Conservation (phyloP, 2,329 filamentous ascomycete species). For the Knufia petricola region DNA sequence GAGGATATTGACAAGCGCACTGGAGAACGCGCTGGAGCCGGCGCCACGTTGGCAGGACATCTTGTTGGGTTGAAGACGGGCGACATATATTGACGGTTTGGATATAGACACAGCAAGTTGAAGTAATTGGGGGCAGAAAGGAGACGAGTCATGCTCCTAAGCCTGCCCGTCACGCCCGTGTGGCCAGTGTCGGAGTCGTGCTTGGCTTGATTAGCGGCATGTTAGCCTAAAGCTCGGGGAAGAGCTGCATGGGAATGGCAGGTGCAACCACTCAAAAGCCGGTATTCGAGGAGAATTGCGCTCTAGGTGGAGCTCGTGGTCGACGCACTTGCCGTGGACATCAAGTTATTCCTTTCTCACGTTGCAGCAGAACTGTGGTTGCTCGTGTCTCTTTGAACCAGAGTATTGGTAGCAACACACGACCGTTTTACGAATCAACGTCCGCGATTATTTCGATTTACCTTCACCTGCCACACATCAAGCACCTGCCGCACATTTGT, state of each 20-base stretch:
- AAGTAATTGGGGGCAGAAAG: too few species aligned
- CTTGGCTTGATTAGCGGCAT: not conserved
- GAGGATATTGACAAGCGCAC: slow-evolving; percentile 17
- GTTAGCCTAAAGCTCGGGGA: not conserved
- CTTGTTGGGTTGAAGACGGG: slow-evolving; percentile 16
- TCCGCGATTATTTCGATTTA: not conserved
- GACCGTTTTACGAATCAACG: slow-evolving; percentile 7
- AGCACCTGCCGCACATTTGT: not conserved
- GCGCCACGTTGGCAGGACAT: slow-evolving; percentile 21
- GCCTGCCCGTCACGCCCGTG: too few species aligned
- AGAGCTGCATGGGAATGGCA: not conserved
- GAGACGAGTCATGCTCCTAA: too few species aligned
- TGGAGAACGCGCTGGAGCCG: slow-evolving; percentile 17
- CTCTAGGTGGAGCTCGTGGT: not conserved
- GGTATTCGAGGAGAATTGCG: not conserved
- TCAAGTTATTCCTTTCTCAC: slow-evolving; percentile 1
- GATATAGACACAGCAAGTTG: too few species aligned
- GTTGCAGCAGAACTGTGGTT: not conserved
- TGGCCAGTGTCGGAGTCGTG: too few species aligned
- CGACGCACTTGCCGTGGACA: too few species aligned
- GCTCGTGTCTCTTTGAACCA: slow-evolving; percentile 3
- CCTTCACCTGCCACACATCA: not conserved
- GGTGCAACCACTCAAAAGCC: not conserved
- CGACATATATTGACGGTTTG: not conserved
- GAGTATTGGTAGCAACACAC: slow-evolving; percentile 6